Evolutionary conservation across 345 rosid species (phyloP).

Genomic region (Firmiana major): DNA sequence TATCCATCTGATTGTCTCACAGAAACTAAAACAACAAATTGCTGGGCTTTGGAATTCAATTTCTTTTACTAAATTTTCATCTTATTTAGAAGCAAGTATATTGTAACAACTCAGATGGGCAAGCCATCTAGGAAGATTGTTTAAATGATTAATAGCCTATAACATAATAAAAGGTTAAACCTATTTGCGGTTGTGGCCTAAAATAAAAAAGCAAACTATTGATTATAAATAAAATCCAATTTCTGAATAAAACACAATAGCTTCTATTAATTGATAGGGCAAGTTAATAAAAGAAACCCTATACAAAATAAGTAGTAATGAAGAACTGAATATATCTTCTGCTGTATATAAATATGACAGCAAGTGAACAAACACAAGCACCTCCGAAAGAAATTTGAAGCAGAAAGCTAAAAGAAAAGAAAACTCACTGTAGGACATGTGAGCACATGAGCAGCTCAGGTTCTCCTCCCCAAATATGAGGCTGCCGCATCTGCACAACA

Average conservation of each 20-base stretch:
- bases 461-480: constrained; percentile 77
- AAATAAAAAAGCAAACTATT: not conserved
- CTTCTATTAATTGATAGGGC: not conserved
- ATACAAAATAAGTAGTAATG: not conserved
- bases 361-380: not conserved
- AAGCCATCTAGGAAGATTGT: not conserved
- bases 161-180: not conserved
- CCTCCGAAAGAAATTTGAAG: not conserved
- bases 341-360: not conserved
- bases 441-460: constrained; percentile 77
- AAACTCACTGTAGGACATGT: constrained; percentile 49
- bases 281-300: not conserved
- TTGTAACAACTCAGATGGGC: not conserved
- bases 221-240: not conserved
- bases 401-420: not conserved
- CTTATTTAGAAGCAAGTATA: too few relatives aligned
- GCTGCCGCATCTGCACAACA: constrained; percentile 51
- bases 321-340: not conserved
- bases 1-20: not conserved
- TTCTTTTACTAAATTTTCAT: not conserved
- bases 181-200: not conserved
- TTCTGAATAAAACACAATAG: not conserved
- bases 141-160: not conserved
- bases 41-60: not conserved
- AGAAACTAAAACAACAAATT: not conserved